Conservation (phyloP, 2,329 filamentous ascomycete genomes). For the Coniochaeta sp. region DNA sequence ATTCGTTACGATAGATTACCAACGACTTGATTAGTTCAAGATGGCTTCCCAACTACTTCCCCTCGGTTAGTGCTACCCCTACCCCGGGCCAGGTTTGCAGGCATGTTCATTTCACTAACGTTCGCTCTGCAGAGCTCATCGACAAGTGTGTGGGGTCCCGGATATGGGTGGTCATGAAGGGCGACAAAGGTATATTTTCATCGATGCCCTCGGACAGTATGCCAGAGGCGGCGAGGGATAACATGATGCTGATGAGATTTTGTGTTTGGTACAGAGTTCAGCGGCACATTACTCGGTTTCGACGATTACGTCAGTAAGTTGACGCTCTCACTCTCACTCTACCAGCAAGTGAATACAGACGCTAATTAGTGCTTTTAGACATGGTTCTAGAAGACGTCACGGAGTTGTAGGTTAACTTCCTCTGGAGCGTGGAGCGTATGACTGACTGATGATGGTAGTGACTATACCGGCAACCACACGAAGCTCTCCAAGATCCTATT, state of each 20-base stretch:
- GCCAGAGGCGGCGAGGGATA: no score
- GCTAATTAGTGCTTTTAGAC: constrained; percentile 49
- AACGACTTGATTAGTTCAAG: not conserved
- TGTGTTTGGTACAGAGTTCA: constrained; percentile 69
- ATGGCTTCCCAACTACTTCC: constrained; percentile 70
- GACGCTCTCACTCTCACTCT: not conserved
- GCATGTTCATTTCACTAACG: constrained; percentile 13
- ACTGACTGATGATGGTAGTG: constrained; percentile 45
- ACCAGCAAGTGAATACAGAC: no score
- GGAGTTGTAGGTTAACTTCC: constrained; percentile 62
- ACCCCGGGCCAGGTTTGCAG: not conserved
- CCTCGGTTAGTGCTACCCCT: constrained; percentile 11
- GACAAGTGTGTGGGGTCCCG: constrained; percentile 97
- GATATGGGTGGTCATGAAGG: constrained; percentile 99
- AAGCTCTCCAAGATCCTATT: constrained; percentile 92
- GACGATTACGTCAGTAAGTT: constrained; percentile 99
- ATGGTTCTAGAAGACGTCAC: constrained; percentile 98
- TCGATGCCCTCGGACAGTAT: no score
- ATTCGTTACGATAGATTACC: not conserved
- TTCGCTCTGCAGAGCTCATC: constrained; percentile 69
- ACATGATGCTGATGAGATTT: no score
- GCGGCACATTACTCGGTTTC: constrained; percentile 87
- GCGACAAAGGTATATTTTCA: constrained; percentile 72
- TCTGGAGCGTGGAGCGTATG: not conserved
- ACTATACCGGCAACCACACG: constrained; percentile 80